Evolutionary conservation across 805 yeast genomes (phyloP), one percentile per base, ranked within the genome.

Genomic region (Saccharomycopsis fodiens): DNA sequence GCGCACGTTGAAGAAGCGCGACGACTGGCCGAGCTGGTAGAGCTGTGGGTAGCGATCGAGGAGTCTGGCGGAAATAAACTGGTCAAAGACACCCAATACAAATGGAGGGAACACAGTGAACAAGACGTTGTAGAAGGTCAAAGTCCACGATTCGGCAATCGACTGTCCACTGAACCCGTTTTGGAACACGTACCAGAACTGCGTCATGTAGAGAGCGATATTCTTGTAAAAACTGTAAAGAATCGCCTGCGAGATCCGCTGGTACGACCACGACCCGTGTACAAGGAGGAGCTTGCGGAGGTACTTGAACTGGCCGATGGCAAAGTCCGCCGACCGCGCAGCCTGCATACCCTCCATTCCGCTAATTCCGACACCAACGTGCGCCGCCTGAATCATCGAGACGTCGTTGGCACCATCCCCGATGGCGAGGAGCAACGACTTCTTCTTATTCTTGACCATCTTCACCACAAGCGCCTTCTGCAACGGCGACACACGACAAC

Each of bases 301-400:
- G 61, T 77, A 93, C 60, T 81, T 81, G 73, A 93, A 93, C 62
- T 93, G 97, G 0, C 96, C 97, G 63, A 94, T 87, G 1, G 97
- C 88, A 50, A 93, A 79, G 69, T 93, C 99, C 0, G 99, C 97
- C 62, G 95, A 82, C 62, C 99, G 76, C 0, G 98, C 97, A 8
- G 98, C 98, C 65, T 93, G 99, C 87, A 89, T 88, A 55, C 99
- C 99, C 67, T 93, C 99, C 91, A 88, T 83, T 54, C 99, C 99
- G 64, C 95, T 85, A 52, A 93, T 94, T 60, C 99, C 99, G 20
- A 93, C 96, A 52, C 99, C 99, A 44, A 93, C 96, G 63, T 93
- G 97, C 0, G 98, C 98, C 13, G 98, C 97, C 64, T 93, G 98
- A 54, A 93, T 93, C 99, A 93, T 93, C 31, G 95, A 83, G 35